phyloP scores from a whole-genome alignment of 1,284 basidiomycete species.

The Sanghuangporus weigelae region DNA sequence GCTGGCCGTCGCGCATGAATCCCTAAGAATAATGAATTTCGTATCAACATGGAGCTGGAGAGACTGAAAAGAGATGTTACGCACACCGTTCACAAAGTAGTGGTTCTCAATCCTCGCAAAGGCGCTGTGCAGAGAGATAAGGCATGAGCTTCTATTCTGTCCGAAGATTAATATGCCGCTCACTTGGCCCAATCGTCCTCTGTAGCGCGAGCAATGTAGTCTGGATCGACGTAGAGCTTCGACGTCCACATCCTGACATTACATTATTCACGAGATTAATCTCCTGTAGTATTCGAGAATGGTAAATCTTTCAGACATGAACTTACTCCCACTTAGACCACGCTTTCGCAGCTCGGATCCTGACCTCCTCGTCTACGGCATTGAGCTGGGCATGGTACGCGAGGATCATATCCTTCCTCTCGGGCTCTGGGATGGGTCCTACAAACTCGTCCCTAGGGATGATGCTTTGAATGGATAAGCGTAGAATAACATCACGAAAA shows the following conservation, averaged over 20 bases:
- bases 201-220: constrained; percentile 65
- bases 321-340: constrained; percentile 90
- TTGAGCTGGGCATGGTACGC: constrained; percentile 86
- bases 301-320: neutral
- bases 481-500: neutral
- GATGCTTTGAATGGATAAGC: neutral
- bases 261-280: constrained; percentile 1
- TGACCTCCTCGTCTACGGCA: constrained; percentile 62
- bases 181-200: constrained; percentile 75
- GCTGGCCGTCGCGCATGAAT: constrained; percentile 87
- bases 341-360: constrained; percentile 73
- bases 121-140: constrained; percentile 42
- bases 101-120: constrained; percentile 93
- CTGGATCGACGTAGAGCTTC: constrained; percentile 66
- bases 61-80: constrained; percentile 19
- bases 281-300: constrained; percentile 4
- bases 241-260: constrained; percentile 70
- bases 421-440: constrained; percentile 73
- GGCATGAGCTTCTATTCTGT: neutral
- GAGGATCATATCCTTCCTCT: constrained; percentile 74
- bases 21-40: constrained; percentile 39
- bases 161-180: constrained; percentile 19
- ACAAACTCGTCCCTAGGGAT: constrained; percentile 71
- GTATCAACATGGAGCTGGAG: neutral
- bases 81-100: constrained; percentile 78